A percentile compares a stretch with the other conserved stretches of the same genome.
Conservation (phyloP, 2,329 filamentous ascomycete genomes). For the Cryphonectria radicalis region DNA sequence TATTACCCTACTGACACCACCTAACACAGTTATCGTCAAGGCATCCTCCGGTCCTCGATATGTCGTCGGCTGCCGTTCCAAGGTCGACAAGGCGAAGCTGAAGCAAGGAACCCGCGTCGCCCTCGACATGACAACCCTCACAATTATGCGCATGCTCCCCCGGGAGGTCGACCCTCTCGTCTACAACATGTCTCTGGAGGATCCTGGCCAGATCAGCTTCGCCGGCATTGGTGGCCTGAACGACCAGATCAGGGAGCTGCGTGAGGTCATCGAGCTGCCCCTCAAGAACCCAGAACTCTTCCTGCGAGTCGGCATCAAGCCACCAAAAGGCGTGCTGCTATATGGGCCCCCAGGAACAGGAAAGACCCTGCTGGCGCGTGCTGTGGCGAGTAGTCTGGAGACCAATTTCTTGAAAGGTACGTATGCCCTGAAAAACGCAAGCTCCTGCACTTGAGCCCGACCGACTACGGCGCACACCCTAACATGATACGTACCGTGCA, state of each 20-base stretch:
- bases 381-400: slow-evolving; percentile 93
- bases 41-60: slow-evolving; percentile 96
- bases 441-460: neutral
- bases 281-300: slow-evolving; percentile 99
- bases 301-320: slow-evolving; percentile 95
- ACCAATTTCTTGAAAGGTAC: slow-evolving; percentile 97
- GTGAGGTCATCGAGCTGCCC: slow-evolving; percentile 96
- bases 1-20: slow-evolving; percentile 25
- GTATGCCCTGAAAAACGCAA: slow-evolving; percentile 30
- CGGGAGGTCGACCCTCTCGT: slow-evolving; percentile 97
- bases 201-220: slow-evolving; percentile 97
- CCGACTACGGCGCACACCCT: slow-evolving; percentile 3
- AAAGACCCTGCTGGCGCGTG: slow-evolving; percentile 92
- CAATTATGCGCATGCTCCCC: slow-evolving; percentile 99
- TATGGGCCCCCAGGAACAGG: slow-evolving; percentile 97
- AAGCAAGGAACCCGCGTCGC: slow-evolving; percentile 98
- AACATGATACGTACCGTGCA: slow-evolving; percentile 42
- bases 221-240: slow-evolving; percentile 96
- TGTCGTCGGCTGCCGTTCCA: slow-evolving; percentile 96
- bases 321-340: slow-evolving; percentile 93
- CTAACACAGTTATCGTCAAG: slow-evolving; percentile 85
- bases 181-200: slow-evolving; percentile 99
- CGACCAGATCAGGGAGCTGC: slow-evolving; percentile 95
- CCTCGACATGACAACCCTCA: slow-evolving; percentile 98
- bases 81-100: slow-evolving; percentile 95